Base-by-base conservation (phyloP, 2,329 filamentous ascomycete species). In the Rhinocladiella similis region DNA sequence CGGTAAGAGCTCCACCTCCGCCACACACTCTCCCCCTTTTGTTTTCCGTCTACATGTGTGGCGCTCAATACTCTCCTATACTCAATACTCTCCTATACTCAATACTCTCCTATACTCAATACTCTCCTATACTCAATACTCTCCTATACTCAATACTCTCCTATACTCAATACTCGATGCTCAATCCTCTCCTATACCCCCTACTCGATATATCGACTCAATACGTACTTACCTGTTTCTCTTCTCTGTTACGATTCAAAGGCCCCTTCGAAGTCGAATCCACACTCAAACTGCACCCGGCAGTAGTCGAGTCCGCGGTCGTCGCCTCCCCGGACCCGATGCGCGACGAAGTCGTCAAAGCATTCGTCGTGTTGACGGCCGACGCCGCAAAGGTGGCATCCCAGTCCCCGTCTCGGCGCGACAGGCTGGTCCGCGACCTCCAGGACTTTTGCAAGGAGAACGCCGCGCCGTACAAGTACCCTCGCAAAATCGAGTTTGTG, bases 211-310 rank as follows among this genome's bases (percentile, higher is more conserved):
- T n/a, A n/a, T n/a, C n/a, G n/a, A n/a, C n/a, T n/a, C n/a, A n/a
- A n/a, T n/a, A n/a, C n/a, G n/a, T n/a, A n/a, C n/a, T n/a, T n/a
- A n/a, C n/a, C n/a, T n/a, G n/a, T n/a, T n/a, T n/a, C n/a, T n/a
- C n/a, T n/a, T n/a, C n/a, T n/a, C n/a, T n/a, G n/a, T n/a, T n/a
- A n/a, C n/a, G n/a, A n/a, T n/a, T n/a, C n/a, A n/a, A n/a, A n/a
- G 69, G 73, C 6, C 73, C 73, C 0, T 75, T 75, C 59, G 73
- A 75, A 66, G 70, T 75, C 29, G 73, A 75, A 60, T 74, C 72
- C 2, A 72, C 71, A 3, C 65, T 75, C 10, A 74, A 75, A 61
- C 64, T 71, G 18, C 73, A 75, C 57, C 67, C 70, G 3, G 67
- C 66, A 2, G 71, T 75, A 7, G 67, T 72, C 19, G 73, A 75